Evolutionary conservation across 768 basidiomycete genomes (phyloP), one percentile per base, ranked within the genome.

Genomic region (Pisolithus sp.): DNA sequence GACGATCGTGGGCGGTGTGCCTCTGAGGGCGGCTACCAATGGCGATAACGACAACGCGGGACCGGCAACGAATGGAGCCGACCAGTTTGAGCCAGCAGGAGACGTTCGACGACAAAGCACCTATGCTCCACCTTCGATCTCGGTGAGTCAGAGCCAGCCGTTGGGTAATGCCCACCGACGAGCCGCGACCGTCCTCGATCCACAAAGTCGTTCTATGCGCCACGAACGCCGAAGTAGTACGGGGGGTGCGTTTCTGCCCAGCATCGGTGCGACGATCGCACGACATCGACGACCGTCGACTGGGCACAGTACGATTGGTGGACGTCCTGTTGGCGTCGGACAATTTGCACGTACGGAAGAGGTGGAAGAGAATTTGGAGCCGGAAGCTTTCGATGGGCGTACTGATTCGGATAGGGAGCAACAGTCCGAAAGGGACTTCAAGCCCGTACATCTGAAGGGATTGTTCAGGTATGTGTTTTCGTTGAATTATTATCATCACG

Each of bases 381-480:
- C 70, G 53, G 62, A 63, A 21, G 61, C 59, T n/a, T 59, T 55
- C 7, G 63, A 63, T 34, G 62, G 60, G 20, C 65, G 65, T 24
- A 78, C 76, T 51, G 77, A 76, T 51, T 67, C 65, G n/a, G 73
- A 73, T 52, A 73, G 69, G 54, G 74, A 78, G 42, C 65, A 75
- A n/a, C 71, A 77, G 31, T 68, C 58, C 28, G 83, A 85, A 58
- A 85, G 83, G 69, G 87, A 90, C 52, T 86, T 91, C 62, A 98
- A 97, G 72, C 91, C 96, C 1, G 83, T 97, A 43, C 95, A 91
- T 71, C 71, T 98, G 62, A 99, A 98, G 71, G 96, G 96, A 6
- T 64, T 99, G 46, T 97, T 99, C 73, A 93, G 90, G 85, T 90
- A 55, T 70, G 49, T 49, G 48, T 34, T 20, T 36, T 46, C 43